Percentiles rank a stretch among this genome's conserved stretches.
These are phyloP conservation scores for Alternaria rosae DNA, from an alignment of 2,329 filamentous ascomycete genomes.

Conservation along the genomic window DNA sequence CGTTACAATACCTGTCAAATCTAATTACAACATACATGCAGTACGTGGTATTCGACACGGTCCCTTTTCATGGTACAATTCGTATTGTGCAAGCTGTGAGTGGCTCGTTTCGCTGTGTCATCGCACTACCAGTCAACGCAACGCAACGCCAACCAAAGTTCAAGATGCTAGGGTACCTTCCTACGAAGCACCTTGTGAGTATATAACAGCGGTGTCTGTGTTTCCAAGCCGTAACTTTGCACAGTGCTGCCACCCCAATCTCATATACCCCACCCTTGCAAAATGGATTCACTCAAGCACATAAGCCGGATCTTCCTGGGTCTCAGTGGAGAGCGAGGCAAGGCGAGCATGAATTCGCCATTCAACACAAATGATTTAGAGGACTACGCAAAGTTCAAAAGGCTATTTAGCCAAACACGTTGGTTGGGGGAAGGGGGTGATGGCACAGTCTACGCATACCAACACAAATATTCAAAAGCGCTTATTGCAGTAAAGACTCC, in stretches of 20 bases:
- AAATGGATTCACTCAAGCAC: not conserved
- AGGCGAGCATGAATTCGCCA: not conserved
- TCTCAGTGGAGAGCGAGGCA: not conserved
- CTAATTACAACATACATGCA: not conserved
- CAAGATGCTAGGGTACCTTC: not conserved
- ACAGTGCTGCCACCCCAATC: not conserved
- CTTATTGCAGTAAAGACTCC: constrained; percentile 8
- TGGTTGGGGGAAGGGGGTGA: constrained; percentile 17
- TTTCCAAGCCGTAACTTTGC: not conserved
- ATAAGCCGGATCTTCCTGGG: not conserved
- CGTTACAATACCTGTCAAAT: not conserved
- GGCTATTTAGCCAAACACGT: not conserved
- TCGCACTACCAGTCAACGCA: not conserved
- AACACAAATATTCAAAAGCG: not conserved
- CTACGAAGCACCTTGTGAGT: not conserved
- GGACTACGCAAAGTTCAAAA: not conserved
- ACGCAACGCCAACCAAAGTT: not conserved
- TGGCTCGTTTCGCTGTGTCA: not conserved
- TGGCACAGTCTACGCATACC: constrained; percentile 12
- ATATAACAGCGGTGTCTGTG: not conserved
- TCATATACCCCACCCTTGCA: not conserved
- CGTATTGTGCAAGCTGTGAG: not conserved
- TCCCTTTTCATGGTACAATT: not conserved
- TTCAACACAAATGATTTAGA: not conserved
- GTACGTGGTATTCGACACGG: not conserved